phyloP scores from a whole-genome alignment of 768 basidiomycete genomes.

The Hydnomerulius pinastri region DNA sequence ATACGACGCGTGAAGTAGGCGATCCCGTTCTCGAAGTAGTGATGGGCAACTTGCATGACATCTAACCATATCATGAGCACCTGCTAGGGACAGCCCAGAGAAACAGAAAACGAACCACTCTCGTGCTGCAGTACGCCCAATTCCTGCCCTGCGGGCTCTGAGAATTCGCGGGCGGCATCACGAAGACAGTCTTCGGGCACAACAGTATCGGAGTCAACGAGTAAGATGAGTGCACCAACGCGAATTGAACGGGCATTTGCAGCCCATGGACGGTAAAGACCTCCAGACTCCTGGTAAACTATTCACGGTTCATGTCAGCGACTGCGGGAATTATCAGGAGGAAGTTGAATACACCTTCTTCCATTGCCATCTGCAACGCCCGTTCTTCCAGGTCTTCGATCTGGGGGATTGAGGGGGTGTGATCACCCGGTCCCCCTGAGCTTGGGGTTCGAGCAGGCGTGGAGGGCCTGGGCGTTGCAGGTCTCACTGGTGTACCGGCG shows the following conservation, averaged over 20 bases:
- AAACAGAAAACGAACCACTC: conserved; percentile 52
- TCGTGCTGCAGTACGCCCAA: conserved; percentile 91
- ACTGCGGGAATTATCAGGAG: conserved; percentile 34
- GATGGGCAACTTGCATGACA: conserved; percentile 87
- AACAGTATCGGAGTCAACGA: conserved; percentile 87
- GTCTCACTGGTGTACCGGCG: conserved; percentile 27
- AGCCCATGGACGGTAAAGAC: conserved; percentile 71
- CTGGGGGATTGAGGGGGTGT: conserved; percentile 14
- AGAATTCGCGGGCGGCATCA: conserved; percentile 85
- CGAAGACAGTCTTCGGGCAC: conserved; percentile 91
- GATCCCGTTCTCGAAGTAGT: conserved; percentile 91
- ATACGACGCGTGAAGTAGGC: conserved; percentile 87
- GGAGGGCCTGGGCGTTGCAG: conserved; percentile 24
- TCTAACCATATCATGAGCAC: conserved; percentile 42
- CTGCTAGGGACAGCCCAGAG: neutral
- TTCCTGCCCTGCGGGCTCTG: conserved; percentile 59
- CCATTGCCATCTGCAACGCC: conserved; percentile 51
- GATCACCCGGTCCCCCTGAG: conserved; percentile 7
- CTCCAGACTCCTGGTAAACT: conserved; percentile 54
- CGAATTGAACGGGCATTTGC: conserved; percentile 74
- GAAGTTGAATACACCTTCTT: conserved; percentile 43
- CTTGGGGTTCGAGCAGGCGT: conserved; percentile 6
- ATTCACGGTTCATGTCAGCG: conserved; percentile 41
- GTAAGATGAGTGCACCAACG: conserved; percentile 74
- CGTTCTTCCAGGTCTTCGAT: conserved; percentile 48